Evolutionary conservation across 1,284 basidiomycete genomes (phyloP), one percentile per base, ranked within the genome.

Genomic region (Trametes versicolor): DNA sequence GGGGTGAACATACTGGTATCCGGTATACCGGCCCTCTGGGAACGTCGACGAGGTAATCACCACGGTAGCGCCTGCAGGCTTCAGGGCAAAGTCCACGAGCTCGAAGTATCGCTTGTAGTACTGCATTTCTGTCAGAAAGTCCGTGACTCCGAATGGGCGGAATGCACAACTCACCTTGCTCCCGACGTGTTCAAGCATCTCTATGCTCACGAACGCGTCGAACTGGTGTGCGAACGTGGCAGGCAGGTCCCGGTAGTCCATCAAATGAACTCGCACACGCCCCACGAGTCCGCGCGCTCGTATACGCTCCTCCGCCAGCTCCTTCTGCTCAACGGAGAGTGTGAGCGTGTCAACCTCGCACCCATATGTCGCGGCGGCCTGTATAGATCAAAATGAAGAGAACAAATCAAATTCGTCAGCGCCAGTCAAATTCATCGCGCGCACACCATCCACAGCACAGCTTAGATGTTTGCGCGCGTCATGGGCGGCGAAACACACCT

Each of bases 261-360:
- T 84, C 48, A 97, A 83, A 76, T 96, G 94, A 27, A 97, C 92
- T 7, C 88, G 88, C 72, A 97, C 89, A 50, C 85, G 84, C 56
- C 82, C 85, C 63, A 89, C 81, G 45, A 96, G 80, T 32, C 91
- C 95, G 2, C 92, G 91, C 13, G 80, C 86, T 58, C 79, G 84
- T 74, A 96, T 87, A 54, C 94, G 86, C 73, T 93, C 90, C 73
- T 96, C 94, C 10, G 95, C 95, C 39, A 96, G 85, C 45, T 81
- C 81, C 76, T 96, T 96, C 77, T 97, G 95, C 78, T 97, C 92
- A 53, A 89, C 79, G 7, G 94, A 95, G 32, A 97, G 82, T 12
- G 95, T 97, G 69, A 97, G 81, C 8, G 92, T 94, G 77, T 97
- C 95, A 52, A 97, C 94, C 71, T 91, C 90, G 76, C 93, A 95